Base-by-base conservation (phyloP, 23 red algal genomes). In the Gracilariopsis chorda region DNA sequence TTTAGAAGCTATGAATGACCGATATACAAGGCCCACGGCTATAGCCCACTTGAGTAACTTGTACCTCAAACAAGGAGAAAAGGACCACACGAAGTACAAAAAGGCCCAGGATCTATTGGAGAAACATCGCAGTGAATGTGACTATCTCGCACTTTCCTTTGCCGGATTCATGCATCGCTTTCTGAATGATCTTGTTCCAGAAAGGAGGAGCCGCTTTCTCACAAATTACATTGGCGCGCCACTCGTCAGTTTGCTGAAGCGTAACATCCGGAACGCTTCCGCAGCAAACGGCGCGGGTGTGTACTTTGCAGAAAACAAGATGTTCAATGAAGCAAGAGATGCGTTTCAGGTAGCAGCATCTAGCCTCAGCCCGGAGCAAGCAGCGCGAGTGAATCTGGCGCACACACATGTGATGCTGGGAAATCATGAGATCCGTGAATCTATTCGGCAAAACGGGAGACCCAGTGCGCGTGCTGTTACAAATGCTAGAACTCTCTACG, bases 281-380 rank as follows among this genome's bases (percentile, higher is more conserved):
- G 88, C 88, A 36, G 88, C 88, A 28, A 91, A 91, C 51, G 88
- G 88, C 6, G 88, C 77, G 9, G 88, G 88, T 20, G 88, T 91
- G 88, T 91, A 82, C 58, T 91, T 91, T 81, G 88, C 88, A 30
- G 88, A 91, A 44, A 65, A 37, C 45, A 82, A 82, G 33, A 82
- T 67, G 59, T 34, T 91, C 30, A 48, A 53, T 33, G 88, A 91
- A 51, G 88, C 88, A n/a, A 49, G 88, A 0, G 88, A 80, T 41
- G 75, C 88, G 23, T 91, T 91, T 72, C 77, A 73, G 17, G 77
- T 75, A 51, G 88, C 88, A 8, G 88, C 49, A 32, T 53, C 88
- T 7, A 75, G 75, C 25, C 74, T 59, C 27, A 68, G 32, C 36
- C 13, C 77, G 16, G 75, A 69, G 19, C 49, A 74, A 25, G 27